Evolutionary conservation across 208 protist genomes (phyloP), one percentile per base, ranked within the genome.

Genomic region (Acanthamoeba royreba): DNA sequence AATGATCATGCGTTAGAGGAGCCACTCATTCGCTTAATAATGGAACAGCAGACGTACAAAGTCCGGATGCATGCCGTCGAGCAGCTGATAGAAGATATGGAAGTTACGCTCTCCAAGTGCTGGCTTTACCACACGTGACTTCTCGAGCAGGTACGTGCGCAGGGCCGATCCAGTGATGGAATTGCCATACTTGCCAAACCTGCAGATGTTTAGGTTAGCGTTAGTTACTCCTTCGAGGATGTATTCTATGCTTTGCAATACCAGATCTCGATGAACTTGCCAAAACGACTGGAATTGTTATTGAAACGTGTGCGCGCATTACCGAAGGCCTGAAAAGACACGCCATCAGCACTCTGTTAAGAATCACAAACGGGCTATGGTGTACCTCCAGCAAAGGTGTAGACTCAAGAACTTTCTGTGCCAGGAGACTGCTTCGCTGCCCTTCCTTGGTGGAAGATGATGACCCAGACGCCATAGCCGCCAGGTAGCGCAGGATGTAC

Each of bases 31-130:
- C 31, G 25, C 55, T 1, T 19, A 3, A 1, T 0, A 19, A 7
- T 0, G 55, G 33, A 7, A n/a, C 2, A 63, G 25, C 5, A 42
- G 11, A 28, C 43, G 55, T 69, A 90, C 52, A 2, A 69, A 31
- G 9, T 92, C 7, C 22, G 88, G 13, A 8, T 72, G 4, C 13
- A 15, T 1, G 63, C 79, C 92, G 22, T 1, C 46, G 42, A 77
- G 42, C 8, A 94, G 45, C 96, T 99, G 98, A 93, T 99, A 99
- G 89, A 99, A 99, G 66, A 99, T 97, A 94, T 99, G 98, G 94
- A 98, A 99, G 94, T 98, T 99, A 42, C 98, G 95, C 97, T 99
- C 98, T 9, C 98, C 98, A 35, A 93, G 58, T 19, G 58, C 11
- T 4, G 92, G 95, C 28, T 46, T 8, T 4, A 95, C 61, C 7